Evolutionary conservation across 257 asterid species (phyloP).

Genomic region (Phtheirospermum japonicum): DNA sequence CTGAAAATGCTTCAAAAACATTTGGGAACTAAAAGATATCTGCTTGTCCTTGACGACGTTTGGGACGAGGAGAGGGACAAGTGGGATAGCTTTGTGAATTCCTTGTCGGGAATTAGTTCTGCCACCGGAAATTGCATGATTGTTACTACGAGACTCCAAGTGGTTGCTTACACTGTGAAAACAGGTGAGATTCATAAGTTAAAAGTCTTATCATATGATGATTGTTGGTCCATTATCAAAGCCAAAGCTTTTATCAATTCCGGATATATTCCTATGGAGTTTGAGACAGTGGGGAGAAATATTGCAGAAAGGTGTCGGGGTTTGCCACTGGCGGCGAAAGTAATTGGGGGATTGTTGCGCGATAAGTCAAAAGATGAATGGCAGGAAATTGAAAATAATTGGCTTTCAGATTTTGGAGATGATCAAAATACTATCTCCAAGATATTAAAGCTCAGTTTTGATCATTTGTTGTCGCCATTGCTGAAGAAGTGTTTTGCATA

Average conservation of each 20-base stretch:
- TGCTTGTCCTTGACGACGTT: too few relatives aligned
- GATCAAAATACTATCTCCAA: background rate
- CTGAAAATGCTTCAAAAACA: too few relatives aligned
- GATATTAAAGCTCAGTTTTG: constrained; percentile 34
- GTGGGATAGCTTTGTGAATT: too few relatives aligned
- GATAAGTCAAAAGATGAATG: constrained; percentile 12
- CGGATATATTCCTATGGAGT: constrained; percentile 9
- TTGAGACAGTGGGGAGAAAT: constrained; percentile 6
- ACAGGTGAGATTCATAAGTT: background rate
- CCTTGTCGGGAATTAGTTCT: too few relatives aligned
- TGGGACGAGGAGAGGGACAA: too few relatives aligned
- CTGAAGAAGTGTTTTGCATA: constrained; percentile 39
- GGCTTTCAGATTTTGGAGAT: constrained; percentile 7
- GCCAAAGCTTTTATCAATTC: constrained; percentile 29
- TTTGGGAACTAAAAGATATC: too few relatives aligned
- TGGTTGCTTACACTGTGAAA: constrained; percentile 21
- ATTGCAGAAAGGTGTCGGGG: constrained; percentile 25
- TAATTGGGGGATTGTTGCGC: constrained; percentile 29
- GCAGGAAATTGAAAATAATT: constrained; percentile 2
- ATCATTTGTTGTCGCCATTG: constrained; percentile 25
- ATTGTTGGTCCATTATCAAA: too few relatives aligned
- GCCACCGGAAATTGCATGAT: too few relatives aligned
- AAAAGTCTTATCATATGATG: constrained; percentile 18
- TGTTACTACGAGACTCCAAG: constrained; percentile 26
- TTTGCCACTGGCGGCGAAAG: constrained; percentile 5